phyloP scores from a whole-genome alignment of 805 yeast species.

The Starmerella sp. region DNA sequence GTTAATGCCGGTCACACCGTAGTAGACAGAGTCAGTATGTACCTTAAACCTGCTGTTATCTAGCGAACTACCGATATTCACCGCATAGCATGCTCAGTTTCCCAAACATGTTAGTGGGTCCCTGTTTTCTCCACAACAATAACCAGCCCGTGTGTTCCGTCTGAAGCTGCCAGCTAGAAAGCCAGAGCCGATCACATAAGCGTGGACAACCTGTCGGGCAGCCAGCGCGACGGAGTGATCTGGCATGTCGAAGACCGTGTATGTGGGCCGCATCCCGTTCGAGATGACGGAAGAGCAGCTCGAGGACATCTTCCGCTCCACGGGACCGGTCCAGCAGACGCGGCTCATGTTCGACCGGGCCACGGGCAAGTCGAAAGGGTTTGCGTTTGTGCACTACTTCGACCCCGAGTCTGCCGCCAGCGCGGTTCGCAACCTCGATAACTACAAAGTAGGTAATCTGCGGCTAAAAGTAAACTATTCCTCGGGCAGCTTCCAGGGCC shows the following conservation, averaged over 20 bases:
- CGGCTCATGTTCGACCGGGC: slow-evolving; percentile 74
- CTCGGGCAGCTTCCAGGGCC: slow-evolving; percentile 14
- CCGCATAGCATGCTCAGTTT: no score
- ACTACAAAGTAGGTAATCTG: slow-evolving; percentile 63
- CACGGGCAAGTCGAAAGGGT: slow-evolving; percentile 85
- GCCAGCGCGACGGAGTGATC: not conserved
- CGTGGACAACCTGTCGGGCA: not conserved
- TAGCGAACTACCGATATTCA: no score
- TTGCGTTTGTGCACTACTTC: slow-evolving; percentile 72
- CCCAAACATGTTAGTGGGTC: no score
- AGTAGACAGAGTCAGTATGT: no score
- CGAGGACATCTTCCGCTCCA: slow-evolving; percentile 70
- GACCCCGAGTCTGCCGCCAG: slow-evolving; percentile 80
- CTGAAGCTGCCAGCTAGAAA: no score
- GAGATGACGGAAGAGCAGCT: slow-evolving; percentile 92
- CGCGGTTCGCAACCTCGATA: slow-evolving; percentile 80
- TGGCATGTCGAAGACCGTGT: slow-evolving; percentile 37
- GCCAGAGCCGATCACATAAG: not conserved
- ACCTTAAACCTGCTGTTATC: no score
- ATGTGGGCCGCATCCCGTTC: slow-evolving; percentile 80
- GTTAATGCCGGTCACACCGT: no score
- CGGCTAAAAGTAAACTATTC: slow-evolving; percentile 52
- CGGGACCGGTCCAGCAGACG: slow-evolving; percentile 73
- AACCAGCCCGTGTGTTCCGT: no score
- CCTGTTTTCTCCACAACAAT: no score